Percentiles rank a stretch among this genome's conserved stretches.
Conservation (phyloP, 129 eudicot species). For the Cynara cardunculus region DNA sequence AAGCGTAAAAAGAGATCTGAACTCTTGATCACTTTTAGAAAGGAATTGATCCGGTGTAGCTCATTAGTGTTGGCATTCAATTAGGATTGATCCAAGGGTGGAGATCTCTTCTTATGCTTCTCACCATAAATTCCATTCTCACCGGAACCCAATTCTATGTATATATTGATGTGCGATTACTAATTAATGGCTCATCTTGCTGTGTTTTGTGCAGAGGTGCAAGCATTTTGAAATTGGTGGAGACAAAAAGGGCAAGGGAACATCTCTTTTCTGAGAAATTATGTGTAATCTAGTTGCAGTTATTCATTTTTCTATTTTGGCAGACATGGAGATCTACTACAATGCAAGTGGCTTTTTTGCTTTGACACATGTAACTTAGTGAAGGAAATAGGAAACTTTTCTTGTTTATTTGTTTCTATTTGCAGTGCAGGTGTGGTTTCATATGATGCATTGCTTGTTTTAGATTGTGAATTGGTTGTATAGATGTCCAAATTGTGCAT, state of each 20-base stretch:
- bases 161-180: not conserved
- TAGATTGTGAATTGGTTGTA: no score
- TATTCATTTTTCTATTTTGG: constrained; percentile 2
- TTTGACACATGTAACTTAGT: not conserved
- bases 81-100: no score
- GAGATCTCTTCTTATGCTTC: no score
- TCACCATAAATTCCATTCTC: no score
- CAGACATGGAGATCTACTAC: constrained; percentile 8
- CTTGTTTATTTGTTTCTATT: not conserved
- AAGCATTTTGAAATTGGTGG: constrained; percentile 49
- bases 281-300: constrained; percentile 13
- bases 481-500: no score
- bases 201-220: constrained; percentile 30
- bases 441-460: no score
- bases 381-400: not conserved
- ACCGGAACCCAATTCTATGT: no score
- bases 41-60: no score
- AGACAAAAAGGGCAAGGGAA: constrained; percentile 46
- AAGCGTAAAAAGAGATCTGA: no score
- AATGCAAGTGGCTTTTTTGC: constrained; percentile 11
- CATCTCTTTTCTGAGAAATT: constrained; percentile 30
- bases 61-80: no score
- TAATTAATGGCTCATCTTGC: not conserved
- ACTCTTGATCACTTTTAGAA: no score
- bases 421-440: not conserved